Conservation (phyloP, 306 rosid species). For the Prunus fruticosa region DNA sequence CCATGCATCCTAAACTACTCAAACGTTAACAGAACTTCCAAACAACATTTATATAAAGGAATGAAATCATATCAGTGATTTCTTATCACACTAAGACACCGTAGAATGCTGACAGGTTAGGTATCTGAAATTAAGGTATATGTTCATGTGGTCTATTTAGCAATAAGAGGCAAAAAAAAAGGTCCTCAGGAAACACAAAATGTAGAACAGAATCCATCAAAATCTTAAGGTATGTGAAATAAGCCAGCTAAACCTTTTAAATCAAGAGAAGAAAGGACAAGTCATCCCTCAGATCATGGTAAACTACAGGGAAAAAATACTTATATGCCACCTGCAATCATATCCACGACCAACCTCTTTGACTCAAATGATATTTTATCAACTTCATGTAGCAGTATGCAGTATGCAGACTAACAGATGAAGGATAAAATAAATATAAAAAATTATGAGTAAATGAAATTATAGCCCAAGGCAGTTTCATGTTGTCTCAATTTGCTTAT, state of each 20-base stretch:
- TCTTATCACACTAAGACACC: background rate
- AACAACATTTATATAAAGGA: background rate
- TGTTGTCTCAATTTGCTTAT: background rate
- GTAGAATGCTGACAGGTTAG: background rate
- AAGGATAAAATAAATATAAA: background rate
- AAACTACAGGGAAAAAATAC: background rate
- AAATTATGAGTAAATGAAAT: background rate
- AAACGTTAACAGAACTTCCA: background rate
- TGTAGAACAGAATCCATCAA: background rate
- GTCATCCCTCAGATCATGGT: background rate
- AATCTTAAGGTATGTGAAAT: background rate
- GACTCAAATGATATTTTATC: background rate
- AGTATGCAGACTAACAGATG: background rate
- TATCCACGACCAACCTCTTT: slow-evolving; percentile 3
- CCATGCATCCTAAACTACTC: background rate
- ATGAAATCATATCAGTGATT: background rate
- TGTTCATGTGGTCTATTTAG: background rate
- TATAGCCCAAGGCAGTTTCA: background rate
- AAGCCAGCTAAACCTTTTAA: background rate
- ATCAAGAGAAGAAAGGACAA: background rate
- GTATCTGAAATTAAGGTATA: background rate
- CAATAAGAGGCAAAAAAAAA: background rate
- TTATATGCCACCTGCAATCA: background rate
- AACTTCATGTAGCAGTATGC: background rate
- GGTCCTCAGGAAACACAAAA: background rate